Conservation (phyloP, 441 rosid species). For the Gossypium gossypioides region DNA sequence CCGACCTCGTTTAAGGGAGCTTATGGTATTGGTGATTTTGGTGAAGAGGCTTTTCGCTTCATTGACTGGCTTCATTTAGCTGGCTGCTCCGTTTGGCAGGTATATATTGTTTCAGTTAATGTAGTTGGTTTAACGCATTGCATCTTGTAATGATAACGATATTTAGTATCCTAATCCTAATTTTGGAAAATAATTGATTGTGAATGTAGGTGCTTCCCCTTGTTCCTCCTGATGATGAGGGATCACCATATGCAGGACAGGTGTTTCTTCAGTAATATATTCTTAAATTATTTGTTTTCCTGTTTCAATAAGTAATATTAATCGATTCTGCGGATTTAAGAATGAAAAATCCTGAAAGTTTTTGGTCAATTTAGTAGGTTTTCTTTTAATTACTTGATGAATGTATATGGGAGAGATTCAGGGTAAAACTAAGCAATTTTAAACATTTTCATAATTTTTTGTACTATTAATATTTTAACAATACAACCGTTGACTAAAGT, state of each 20-base stretch:
- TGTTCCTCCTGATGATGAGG: constrained; percentile 77
- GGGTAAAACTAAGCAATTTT: no score
- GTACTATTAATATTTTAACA: no score
- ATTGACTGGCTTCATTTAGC: constrained; percentile 79
- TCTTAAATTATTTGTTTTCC: neutral
- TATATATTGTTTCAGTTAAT: constrained; percentile 3
- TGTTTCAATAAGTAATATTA: neutral
- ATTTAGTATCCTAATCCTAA: no score
- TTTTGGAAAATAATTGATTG: neutral
- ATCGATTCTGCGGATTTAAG: neutral
- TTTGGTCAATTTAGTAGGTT: neutral
- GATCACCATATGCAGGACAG: constrained; percentile 91
- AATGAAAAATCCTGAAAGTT: neutral
- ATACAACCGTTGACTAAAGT: no score
- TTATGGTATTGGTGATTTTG: constrained; percentile 84
- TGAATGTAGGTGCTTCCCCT: constrained; percentile 82
- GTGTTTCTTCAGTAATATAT: constrained; percentile 22
- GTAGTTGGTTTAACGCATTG: neutral
- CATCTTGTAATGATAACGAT: no score
- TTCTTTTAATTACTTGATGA: neutral
- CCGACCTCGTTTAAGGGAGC: constrained; percentile 85
- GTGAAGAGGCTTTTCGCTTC: constrained; percentile 62
- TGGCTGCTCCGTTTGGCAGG: constrained; percentile 96
- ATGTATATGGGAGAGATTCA: no score
- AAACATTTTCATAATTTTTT: no score